A percentile compares a stretch with the other conserved stretches of the same genome.
phyloP scores from a whole-genome alignment of 768 basidiomycete species.

The Phylloporus rhodoxanthus region DNA sequence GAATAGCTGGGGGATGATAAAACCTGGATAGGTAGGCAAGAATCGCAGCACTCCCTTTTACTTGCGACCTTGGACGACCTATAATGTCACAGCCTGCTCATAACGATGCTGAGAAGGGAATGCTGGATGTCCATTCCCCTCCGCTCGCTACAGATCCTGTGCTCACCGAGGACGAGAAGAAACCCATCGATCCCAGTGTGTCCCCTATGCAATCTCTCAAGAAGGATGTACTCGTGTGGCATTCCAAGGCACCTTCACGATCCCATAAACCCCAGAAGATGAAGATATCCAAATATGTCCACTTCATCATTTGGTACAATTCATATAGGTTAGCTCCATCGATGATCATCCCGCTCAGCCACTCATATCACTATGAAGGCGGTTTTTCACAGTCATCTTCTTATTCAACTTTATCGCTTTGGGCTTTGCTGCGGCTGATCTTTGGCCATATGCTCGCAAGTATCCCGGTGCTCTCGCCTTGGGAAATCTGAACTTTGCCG shows the following conservation, averaged over 20 bases:
- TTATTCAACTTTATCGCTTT: conserved; percentile 56
- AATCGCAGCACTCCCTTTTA: not conserved
- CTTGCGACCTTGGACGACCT: not conserved
- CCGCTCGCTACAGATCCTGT: conserved; percentile 24
- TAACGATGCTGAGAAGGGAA: conserved; percentile 57
- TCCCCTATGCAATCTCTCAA: conserved; percentile 35
- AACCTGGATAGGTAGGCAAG: conserved; percentile 6
- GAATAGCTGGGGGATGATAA: conserved; percentile 16
- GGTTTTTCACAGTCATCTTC: conserved; percentile 65
- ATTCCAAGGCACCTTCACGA: conserved; percentile 31
- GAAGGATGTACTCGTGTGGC: conserved; percentile 36
- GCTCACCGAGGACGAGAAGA: conserved; percentile 37
- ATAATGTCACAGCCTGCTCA: conserved; percentile 43
- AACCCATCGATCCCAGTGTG: conserved; percentile 26
- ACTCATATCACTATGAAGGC: conserved; percentile 37
- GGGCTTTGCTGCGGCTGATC: conserved; percentile 52
- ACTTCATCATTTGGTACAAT: conserved; percentile 71
- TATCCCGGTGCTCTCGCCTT: conserved; percentile 69
- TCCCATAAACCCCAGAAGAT: conserved; percentile 44
- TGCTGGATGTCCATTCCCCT: conserved; percentile 39
- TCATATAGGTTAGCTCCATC: conserved; percentile 53
- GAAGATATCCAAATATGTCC: conserved; percentile 54
- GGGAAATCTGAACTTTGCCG: conserved; percentile 66
- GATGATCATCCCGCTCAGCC: not conserved
- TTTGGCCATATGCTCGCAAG: conserved; percentile 61